Evolutionary conservation across 305 asterid genomes (phyloP), one percentile per base, ranked within the genome.

Genomic region (Fraxinus sp.): DNA sequence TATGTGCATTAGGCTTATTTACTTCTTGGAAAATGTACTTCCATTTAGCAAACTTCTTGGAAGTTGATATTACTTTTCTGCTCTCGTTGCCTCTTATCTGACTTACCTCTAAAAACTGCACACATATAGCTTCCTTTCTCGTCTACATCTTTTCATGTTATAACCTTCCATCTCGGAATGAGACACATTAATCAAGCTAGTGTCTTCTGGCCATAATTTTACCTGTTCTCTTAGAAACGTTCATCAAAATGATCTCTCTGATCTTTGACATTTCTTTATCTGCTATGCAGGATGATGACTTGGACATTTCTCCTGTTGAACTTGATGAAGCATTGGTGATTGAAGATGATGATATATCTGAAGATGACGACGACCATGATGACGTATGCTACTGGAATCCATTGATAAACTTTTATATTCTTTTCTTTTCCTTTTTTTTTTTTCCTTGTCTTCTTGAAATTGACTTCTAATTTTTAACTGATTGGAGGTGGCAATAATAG

Each of bases 311-410:
- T 52, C 97, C 98, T 26, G 92, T 92, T 33, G 98, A 93, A 83
- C 89, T 94, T 83, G 98, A 95, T 71, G 98, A 93, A 77, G 94
- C 97, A 72, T 89, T 94, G 92, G 97, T 97, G 87, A 97, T 97
- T 87, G 98, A 95, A 87, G 97, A 95, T 87, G 99, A 94, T 79
- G 98, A 97, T 85, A 88, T 97, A 36, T 97, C 98, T 9, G 98
- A 96, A 84, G 98, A 94, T 2, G 97, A 30, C 33, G 33, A 95
- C 3, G 99, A 94, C 84, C 91, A 86, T 84, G 97, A 95, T 80
- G 97, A 92, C 86, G 99, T 94, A 92, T 78, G 92, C 85, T 81
- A 41, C 76, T 73, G 7, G 28, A 41, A 39, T 82, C 59, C 18
- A 36, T 85, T 49, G 22, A 76, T 66, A 20, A 75, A 74, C 32